phyloP scores from a whole-genome alignment of 306 rosid species.

The Styphnolobium japonicum region DNA sequence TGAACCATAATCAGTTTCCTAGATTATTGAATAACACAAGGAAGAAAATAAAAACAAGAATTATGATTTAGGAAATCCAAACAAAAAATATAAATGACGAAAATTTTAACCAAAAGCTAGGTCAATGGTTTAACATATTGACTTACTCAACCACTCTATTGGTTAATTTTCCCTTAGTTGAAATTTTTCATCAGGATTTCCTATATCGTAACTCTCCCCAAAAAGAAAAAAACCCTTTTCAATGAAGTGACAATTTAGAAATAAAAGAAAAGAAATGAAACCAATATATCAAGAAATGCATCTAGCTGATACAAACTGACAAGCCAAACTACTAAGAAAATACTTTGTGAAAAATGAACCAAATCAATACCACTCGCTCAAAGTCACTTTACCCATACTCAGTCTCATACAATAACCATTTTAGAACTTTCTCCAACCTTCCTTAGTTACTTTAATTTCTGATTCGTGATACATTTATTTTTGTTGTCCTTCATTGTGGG shows the following conservation, averaged over 20 bases:
- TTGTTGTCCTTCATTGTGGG: background rate
- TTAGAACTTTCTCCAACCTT: background rate
- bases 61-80: background rate
- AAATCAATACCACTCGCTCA: background rate
- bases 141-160: background rate
- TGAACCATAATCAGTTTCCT: slow-evolving; percentile 25
- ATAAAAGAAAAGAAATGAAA: background rate
- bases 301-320: background rate
- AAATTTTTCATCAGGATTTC: background rate
- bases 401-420: background rate
- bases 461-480: background rate
- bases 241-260: background rate
- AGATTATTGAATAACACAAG: background rate
- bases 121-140: background rate
- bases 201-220: background rate
- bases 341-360: background rate
- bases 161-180: background rate
- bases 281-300: background rate
- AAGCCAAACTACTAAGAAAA: background rate
- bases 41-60: slow-evolving; percentile 15
- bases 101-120: background rate
- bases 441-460: background rate
- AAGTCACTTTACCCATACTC: background rate
- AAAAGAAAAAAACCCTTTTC: background rate
- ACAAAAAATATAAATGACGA: background rate